Conservation (phyloP, 164 flowering plant genomes). For the Magnolia changhungtana region DNA sequence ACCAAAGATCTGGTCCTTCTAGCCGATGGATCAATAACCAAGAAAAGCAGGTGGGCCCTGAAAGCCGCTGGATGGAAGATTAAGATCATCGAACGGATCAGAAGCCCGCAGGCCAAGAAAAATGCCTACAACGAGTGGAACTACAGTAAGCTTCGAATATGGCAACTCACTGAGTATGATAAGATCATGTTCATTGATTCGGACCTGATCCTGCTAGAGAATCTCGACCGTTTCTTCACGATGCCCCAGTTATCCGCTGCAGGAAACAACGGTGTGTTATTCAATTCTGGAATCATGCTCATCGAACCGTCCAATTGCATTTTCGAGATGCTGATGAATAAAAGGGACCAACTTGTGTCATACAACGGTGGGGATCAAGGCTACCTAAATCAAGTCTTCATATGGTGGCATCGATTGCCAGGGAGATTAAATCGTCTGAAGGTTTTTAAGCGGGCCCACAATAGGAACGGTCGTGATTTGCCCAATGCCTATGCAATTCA, state of each 20-base stretch:
- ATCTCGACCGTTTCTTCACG: constrained; percentile 56
- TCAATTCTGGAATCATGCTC: constrained; percentile 82
- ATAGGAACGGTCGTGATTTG: constrained; percentile 11
- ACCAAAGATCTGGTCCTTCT: constrained; percentile 70
- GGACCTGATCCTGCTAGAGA: constrained; percentile 52
- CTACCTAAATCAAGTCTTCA: constrained; percentile 67
- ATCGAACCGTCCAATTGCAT: constrained; percentile 67
- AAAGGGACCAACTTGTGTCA: constrained; percentile 27
- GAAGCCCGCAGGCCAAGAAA: constrained; percentile 47
- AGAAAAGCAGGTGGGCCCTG: constrained; percentile 40
- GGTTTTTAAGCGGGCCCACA: constrained; percentile 3
- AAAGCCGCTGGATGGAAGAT: constrained; percentile 73
- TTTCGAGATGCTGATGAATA: constrained; percentile 48
- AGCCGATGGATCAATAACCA: constrained; percentile 48
- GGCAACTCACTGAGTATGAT: constrained; percentile 68
- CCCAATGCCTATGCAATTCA: constrained; percentile 37
- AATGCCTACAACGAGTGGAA: constrained; percentile 82
- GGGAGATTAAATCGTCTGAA: constrained; percentile 42
- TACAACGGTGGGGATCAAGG: constrained; percentile 93
- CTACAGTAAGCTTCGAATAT: constrained; percentile 79
- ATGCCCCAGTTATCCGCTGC: constrained; percentile 63
- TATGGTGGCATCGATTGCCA: constrained; percentile 87
- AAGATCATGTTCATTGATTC: constrained; percentile 78
- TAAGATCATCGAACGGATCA: constrained; percentile 49
- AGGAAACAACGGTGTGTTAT: constrained; percentile 31